phyloP scores from a whole-genome alignment of 2,329 filamentous ascomycete genomes.

The Hypoxylon sp. region DNA sequence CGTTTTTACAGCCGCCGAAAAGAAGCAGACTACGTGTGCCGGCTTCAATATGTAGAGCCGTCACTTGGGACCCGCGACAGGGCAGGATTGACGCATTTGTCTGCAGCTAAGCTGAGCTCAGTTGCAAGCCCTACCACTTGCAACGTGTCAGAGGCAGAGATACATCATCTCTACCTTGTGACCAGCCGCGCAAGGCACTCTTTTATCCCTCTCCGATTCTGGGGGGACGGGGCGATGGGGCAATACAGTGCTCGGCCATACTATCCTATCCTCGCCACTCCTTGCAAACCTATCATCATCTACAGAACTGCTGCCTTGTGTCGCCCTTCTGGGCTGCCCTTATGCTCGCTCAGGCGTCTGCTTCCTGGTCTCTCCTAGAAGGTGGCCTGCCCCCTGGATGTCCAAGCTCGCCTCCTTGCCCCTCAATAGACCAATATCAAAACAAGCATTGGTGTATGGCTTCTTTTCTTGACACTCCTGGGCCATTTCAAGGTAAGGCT shows the following conservation, averaged over 20 bases:
- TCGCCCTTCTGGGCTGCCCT: neutral
- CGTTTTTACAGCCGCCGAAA: neutral
- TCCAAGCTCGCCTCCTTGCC: neutral
- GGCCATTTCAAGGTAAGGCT: no score
- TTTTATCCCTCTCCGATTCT: neutral
- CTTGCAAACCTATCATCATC: neutral
- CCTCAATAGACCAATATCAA: no score
- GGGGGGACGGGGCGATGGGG: no score
- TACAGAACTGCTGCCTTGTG: no score
- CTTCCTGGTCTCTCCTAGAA: neutral
- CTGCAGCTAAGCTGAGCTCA: constrained; percentile 67
- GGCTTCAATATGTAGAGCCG: no score
- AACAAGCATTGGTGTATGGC: no score
- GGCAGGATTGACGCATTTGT: constrained; percentile 67
- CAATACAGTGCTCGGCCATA: neutral
- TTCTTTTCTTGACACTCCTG: no score
- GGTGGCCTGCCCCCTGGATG: neutral
- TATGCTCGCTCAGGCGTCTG: no score
- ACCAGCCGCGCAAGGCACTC: constrained; percentile 65
- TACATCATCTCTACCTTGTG: constrained; percentile 69
- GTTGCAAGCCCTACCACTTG: constrained; percentile 69
- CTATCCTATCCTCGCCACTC: neutral
- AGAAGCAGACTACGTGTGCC: neutral
- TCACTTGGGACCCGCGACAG: constrained; percentile 52
- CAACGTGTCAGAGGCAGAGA: constrained; percentile 72